Conservation (phyloP, 73 alveolate genomes). For the Effrenium voratum region DNA sequence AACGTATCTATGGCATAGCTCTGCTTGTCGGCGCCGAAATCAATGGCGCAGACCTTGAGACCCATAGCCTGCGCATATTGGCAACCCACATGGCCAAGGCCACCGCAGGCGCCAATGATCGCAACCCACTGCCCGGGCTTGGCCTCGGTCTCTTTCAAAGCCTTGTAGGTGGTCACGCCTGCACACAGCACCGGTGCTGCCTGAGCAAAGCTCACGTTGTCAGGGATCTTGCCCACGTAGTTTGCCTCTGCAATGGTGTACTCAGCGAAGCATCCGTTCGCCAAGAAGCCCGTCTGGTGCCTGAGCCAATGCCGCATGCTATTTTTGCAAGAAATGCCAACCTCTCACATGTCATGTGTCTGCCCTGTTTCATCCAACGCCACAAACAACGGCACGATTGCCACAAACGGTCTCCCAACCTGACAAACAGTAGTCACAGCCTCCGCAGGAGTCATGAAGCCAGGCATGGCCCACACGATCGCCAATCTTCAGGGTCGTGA, state of each 20-base stretch:
- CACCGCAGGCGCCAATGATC: constrained; percentile 44
- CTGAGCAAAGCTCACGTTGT: constrained; percentile 33
- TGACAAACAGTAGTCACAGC: constrained; percentile 39
- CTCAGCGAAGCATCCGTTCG: constrained; percentile 48
- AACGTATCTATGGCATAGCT: constrained; percentile 16
- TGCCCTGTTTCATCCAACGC: neutral
- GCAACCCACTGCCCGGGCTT: constrained; percentile 63
- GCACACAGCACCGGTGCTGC: constrained; percentile 19
- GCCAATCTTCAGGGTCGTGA: constrained; percentile 25
- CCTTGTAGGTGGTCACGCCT: constrained; percentile 36
- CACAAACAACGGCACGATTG: neutral
- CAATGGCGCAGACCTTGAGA: constrained; percentile 44
- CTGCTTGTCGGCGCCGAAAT: constrained; percentile 30
- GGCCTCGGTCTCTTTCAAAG: constrained; percentile 40
- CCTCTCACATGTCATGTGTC: neutral
- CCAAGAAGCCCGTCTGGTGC: constrained; percentile 36
- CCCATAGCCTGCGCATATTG: constrained; percentile 42
- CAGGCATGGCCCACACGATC: constrained; percentile 49
- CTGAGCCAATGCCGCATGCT: no score
- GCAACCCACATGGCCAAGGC: constrained; percentile 48
- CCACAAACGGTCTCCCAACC: constrained; percentile 8
- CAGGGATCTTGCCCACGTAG: constrained; percentile 30
- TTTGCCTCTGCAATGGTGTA: constrained; percentile 40
- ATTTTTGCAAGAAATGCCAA: no score
- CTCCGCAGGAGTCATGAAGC: constrained; percentile 38